These are phyloP conservation scores for Sextonia rubra DNA, from an alignment of 164 flowering plant genomes.

Conservation along the genomic window DNA sequence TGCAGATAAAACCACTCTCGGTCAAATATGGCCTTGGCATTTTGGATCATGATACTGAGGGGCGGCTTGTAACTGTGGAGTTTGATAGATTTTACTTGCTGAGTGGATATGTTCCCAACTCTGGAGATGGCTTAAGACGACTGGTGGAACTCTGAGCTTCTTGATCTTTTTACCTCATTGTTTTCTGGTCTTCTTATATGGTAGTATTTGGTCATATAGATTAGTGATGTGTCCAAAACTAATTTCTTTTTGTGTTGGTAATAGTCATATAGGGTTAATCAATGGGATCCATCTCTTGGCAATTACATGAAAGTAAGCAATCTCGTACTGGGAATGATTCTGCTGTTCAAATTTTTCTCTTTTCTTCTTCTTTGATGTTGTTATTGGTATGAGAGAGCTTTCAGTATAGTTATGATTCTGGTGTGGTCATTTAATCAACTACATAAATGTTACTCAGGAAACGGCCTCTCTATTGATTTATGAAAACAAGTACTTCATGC, in stretches of 20 bases:
- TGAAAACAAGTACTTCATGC: too few relatives aligned
- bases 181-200: neutral
- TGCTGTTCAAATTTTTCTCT: neutral
- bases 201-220: neutral
- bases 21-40: constrained; percentile 87
- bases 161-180: neutral
- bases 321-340: neutral
- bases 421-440: neutral
- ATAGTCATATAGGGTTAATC: constrained; percentile 74
- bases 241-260: constrained; percentile 8
- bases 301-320: constrained; percentile 78
- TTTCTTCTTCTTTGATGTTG: neutral
- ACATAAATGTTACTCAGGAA: neutral
- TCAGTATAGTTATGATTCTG: neutral
- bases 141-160: constrained; percentile 42
- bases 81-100: constrained; percentile 78
- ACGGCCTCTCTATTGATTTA: neutral
- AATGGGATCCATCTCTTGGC: constrained; percentile 92
- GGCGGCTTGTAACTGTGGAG: constrained; percentile 86
- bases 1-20: constrained; percentile 85
- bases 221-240: neutral
- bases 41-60: constrained; percentile 89
- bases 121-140: constrained; percentile 92
- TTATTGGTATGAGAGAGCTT: neutral
- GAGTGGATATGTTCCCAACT: constrained; percentile 85